Evolutionary conservation across 2,329 filamentous ascomycete genomes (phyloP).

Genomic region (Penicillium brasilianum): DNA sequence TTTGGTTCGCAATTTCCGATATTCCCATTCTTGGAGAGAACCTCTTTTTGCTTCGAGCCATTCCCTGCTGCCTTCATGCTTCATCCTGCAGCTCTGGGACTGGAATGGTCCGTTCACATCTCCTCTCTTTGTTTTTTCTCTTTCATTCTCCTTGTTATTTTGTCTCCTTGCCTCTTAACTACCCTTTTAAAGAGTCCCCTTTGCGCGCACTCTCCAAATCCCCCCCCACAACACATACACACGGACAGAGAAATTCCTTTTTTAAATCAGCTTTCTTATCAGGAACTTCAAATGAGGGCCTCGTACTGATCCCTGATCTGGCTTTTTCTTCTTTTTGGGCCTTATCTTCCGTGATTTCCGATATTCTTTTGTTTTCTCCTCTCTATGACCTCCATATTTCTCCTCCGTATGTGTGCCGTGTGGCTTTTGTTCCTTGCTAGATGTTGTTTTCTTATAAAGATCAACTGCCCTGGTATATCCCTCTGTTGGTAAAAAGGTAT

Average conservation of each 20-base stretch:
- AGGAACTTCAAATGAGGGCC: slow-evolving; percentile 33
- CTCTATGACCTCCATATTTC: slow-evolving; percentile 12
- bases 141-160: slow-evolving; percentile 37
- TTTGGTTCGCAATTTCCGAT: slow-evolving; percentile 3
- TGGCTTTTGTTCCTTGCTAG: slow-evolving; percentile 31
- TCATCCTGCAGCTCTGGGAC: slow-evolving; percentile 17
- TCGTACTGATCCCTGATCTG: slow-evolving; percentile 29
- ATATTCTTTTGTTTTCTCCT: slow-evolving; percentile 5
- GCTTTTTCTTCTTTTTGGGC: slow-evolving; percentile 21
- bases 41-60: slow-evolving; percentile 12
- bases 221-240: slow-evolving; percentile 31
- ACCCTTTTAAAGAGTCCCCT: slow-evolving; percentile 34
- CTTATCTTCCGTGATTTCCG: slow-evolving; percentile 14
- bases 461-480: background rate
- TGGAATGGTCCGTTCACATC: slow-evolving; percentile 6
- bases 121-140: slow-evolving; percentile 29
- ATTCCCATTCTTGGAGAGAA: slow-evolving; percentile 2
- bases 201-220: slow-evolving; percentile 35
- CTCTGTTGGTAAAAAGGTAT: background rate
- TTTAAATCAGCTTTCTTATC: slow-evolving; percentile 36
- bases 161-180: slow-evolving; percentile 35
- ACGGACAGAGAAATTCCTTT: slow-evolving; percentile 30
- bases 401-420: slow-evolving; percentile 26
- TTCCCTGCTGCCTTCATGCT: slow-evolving; percentile 5
- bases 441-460: slow-evolving; percentile 19